These are phyloP conservation scores for Trichoderma aggressivum DNA, from an alignment of 2,329 filamentous ascomycete genomes.

Conservation along the genomic window DNA sequence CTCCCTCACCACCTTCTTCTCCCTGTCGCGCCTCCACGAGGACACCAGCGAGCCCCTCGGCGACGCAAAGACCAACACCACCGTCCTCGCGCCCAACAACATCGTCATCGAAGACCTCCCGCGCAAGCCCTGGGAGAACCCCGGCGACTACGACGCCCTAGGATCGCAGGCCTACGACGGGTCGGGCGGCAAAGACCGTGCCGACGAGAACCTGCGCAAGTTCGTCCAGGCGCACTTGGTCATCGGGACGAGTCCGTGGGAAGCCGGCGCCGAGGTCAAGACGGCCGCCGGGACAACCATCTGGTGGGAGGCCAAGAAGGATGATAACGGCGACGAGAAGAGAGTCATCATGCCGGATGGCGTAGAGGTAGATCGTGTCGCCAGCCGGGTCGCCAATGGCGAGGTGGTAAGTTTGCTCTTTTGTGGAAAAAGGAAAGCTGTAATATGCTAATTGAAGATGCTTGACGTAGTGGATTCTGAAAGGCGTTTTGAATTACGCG, in stretches of 20 bases:
- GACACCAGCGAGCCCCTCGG: conserved; percentile 66
- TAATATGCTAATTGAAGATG: not conserved
- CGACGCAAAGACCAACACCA: conserved; percentile 65
- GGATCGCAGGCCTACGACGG: conserved; percentile 75
- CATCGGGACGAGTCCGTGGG: conserved; percentile 71
- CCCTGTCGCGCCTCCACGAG: conserved; percentile 72
- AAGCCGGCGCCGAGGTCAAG: conserved; percentile 60
- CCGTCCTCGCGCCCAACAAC: conserved; percentile 85
- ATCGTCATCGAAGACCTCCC: conserved; percentile 73
- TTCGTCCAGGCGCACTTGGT: conserved; percentile 90
- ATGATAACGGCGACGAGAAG: conserved; percentile 48
- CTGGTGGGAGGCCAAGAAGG: conserved; percentile 70
- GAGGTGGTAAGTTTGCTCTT: conserved; percentile 57
- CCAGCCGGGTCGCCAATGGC: conserved; percentile 77
- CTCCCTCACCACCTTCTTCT: conserved; percentile 79
- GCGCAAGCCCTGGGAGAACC: conserved; percentile 82
- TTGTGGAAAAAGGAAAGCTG: not conserved
- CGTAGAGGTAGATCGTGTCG: conserved; percentile 72
- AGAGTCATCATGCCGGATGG: conserved; percentile 73
- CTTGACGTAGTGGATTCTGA: conserved; percentile 59
- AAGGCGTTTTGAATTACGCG: conserved; percentile 47
- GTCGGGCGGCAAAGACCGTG: conserved; percentile 68
- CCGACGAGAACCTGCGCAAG: conserved; percentile 67
- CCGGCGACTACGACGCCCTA: conserved; percentile 64
- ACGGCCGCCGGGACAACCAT: conserved; percentile 63